Evolutionary conservation across 495 filamentous ascomycete genomes (phyloP), one percentile per base, ranked within the genome.

Genomic region (Talaromyces ruber): DNA sequence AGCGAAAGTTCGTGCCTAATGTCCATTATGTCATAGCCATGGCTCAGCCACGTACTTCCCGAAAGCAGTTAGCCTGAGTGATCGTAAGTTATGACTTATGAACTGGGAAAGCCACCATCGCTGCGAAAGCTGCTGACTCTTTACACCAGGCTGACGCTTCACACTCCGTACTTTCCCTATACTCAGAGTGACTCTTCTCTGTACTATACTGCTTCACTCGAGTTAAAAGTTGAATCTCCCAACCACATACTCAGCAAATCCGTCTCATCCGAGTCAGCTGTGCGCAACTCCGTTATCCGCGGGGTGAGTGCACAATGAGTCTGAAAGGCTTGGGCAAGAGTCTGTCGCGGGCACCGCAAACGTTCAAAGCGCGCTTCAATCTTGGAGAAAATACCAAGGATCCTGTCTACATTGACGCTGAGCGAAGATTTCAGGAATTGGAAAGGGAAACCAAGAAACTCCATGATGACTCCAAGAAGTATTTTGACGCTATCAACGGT

Each of bases 401-500:
- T 79, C 77, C 90, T 14, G 88, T 99, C 67, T 99, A 97, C 71
- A 86, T 86, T 63, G 94, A 99, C 77, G 90, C 94, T 61, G 94
- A 99, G 71, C 84, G 93, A 63, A 85, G 95, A 26, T 99, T 99
- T 69, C 78, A 90, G 60, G 95, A 99, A 75, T 84, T 99, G 62
- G 94, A 99, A 76, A 83, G 77, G 70, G 94, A 99, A 76, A 98
- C 95, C 21, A 97, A 97, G 80, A 91, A 87, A 70, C 86, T 99
- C 6, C 93, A 98, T 75, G 90, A 94, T 78, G 92, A 96, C 70
- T 93, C 89, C 28, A 88, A 91, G 72, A 97, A 94, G 65, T 90
- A 99, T 74, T 97, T 94, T 66, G 86, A 96, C 45, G 92, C 94
- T 71, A 97, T 99, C 72, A 98, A 98, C 75, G 90, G 86, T 88